These are phyloP conservation scores for Penicillium bialowiezense DNA, from an alignment of 495 filamentous ascomycete species.

Conservation along the genomic window DNA sequence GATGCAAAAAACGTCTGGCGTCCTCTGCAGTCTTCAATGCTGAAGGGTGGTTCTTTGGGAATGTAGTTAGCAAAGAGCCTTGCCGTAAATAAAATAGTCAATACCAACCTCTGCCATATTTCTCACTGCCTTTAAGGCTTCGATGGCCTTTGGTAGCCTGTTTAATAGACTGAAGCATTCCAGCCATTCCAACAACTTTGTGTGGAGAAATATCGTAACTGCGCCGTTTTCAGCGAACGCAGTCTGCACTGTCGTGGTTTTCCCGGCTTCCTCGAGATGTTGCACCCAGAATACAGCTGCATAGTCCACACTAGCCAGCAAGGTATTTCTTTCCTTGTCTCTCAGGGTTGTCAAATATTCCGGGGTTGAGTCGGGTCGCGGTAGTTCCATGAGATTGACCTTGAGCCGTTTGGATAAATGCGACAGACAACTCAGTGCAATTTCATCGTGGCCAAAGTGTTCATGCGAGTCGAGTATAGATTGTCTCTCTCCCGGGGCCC, in stretches of 20 bases:
- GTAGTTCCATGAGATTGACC: slow-evolving; percentile 16
- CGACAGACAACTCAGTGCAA: slow-evolving; percentile 17
- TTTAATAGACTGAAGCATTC: slow-evolving; percentile 26
- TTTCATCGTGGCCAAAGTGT: slow-evolving; percentile 13
- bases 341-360: background rate
- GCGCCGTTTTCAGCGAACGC: background rate
- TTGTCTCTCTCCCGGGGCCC: slow-evolving; percentile 6
- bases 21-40: slow-evolving; percentile 16
- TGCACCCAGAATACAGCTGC: slow-evolving; percentile 19
- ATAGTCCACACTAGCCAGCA: slow-evolving; percentile 16
- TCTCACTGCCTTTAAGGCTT: no score
- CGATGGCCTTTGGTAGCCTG: slow-evolving; percentile 4
- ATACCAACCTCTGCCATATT: no score
- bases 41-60: background rate
- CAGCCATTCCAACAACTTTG: slow-evolving; percentile 26
- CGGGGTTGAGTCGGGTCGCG: slow-evolving; percentile 9
- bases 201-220: slow-evolving; percentile 12
- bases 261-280: slow-evolving; percentile 1
- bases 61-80: no score
- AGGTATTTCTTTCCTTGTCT: background rate
- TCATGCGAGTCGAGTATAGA: slow-evolving; percentile 10
- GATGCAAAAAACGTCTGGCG: slow-evolving; percentile 21
- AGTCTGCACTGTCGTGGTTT: no score
- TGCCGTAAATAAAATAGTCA: no score
- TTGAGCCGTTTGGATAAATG: slow-evolving; percentile 15